Evolutionary conservation across 108 stramenopile species (phyloP).

Genomic region (Stephanodiscus minutulus): DNA sequence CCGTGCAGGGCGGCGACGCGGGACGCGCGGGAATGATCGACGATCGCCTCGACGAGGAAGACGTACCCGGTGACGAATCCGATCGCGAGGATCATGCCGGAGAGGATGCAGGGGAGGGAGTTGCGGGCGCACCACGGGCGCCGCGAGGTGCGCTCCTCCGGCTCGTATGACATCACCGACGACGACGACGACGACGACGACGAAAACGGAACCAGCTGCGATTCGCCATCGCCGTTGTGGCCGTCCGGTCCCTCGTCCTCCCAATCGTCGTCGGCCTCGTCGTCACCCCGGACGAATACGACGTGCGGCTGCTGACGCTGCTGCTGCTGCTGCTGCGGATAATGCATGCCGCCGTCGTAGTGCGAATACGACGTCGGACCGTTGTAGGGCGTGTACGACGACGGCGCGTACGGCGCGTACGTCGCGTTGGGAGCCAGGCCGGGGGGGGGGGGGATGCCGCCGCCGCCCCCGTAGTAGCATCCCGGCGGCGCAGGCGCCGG

Average conservation of each 20-base stretch:
- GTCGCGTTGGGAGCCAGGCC: background rate
- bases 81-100: background rate
- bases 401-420: background rate
- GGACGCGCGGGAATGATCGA: background rate
- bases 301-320: constrained; percentile 2
- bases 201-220: background rate
- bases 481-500: background rate
- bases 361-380: too few relatives aligned
- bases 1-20: background rate
- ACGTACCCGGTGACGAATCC: constrained; percentile 2
- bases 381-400: background rate
- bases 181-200: background rate
- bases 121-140: background rate
- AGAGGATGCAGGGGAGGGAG: constrained; percentile 1
- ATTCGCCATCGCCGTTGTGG: background rate
- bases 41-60: constrained; percentile 2
- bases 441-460: too few relatives aligned
- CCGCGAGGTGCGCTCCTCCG: background rate
- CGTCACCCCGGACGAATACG: background rate
- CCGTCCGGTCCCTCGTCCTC: background rate
- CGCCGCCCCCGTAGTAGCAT: background rate
- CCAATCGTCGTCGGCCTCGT: background rate
- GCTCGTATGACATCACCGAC: background rate
- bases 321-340: constrained; percentile 1
- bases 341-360: background rate